Conservation (phyloP, 139 green algal species). For the Zygnema cylindricum region DNA sequence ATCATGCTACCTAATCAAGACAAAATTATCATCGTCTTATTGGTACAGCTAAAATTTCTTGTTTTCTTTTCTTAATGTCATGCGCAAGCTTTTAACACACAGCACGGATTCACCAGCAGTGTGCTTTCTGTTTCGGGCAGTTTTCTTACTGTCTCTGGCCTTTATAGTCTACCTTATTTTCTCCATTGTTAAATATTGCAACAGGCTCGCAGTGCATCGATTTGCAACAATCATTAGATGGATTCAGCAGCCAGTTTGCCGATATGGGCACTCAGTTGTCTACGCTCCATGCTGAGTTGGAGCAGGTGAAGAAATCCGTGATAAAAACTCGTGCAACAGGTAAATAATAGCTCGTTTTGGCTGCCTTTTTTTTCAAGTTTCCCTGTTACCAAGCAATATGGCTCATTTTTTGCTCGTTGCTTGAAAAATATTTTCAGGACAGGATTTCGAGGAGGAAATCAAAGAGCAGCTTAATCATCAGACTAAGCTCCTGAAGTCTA, state of each 20-base stretch:
- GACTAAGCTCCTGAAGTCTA: background rate
- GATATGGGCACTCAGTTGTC: background rate
- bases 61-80: no score
- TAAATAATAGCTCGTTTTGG: background rate
- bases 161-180: no score
- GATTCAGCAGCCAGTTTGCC: background rate
- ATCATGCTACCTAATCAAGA: no score
- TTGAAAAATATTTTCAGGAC: background rate
- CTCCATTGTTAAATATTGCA: no score
- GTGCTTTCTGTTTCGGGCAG: no score
- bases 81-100: no score
- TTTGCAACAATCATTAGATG: background rate
- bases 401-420: background rate
- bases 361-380: background rate
- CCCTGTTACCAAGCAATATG: background rate
- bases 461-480: background rate
- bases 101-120: no score
- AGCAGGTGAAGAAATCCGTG: background rate
- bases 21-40: no score
- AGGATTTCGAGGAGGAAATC: background rate
- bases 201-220: background rate
- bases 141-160: no score
- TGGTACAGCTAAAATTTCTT: no score
- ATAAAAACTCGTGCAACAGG: background rate
- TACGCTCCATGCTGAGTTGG: background rate